Evolutionary conservation across 805 yeast genomes (phyloP), one percentile per base, ranked within the genome.

Genomic region (Sugiyamaella marilandica): DNA sequence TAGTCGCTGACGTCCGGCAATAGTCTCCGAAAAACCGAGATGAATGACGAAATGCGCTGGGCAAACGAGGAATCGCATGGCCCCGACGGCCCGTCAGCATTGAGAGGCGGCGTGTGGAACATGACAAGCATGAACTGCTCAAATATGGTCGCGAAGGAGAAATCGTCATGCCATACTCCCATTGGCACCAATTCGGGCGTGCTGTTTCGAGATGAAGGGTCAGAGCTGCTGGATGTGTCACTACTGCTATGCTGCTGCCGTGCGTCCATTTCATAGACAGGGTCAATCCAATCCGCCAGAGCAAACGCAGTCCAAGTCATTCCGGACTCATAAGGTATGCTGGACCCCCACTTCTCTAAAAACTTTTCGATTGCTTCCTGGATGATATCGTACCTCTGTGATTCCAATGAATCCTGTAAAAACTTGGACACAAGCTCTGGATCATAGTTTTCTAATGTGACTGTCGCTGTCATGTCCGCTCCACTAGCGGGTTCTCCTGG

Each of bases 251-350:
- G 39, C 18, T 34, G 39, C 18, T 34, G 39, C 3, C 18, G 14
- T 8, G 39, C 18, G 11, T 47, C 44, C 49, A 43, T 46, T 37
- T 52, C 72, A 13, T 73, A 72, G 36, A 81, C 68, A 0, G 87
- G 88, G 5, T 95, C 91, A 32, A 82, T 77, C 96, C 96, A 90
- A 66, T 89, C 96, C 0, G 96, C 92, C 44, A 91, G 70, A 10
- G 89, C 90, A 32, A 88, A 70, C 0, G 96, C 97, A 16, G 87
- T 80, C 96, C 96, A 90, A 2, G 92, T 77, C 61, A 90, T 74
- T 0, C 95, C 91, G 43, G 84, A 76, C 66, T 88, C 94, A 65
- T 91, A 91, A 59, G 82, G 82, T 50, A 87, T 79, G 52, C 83
- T 74, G 36, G 75, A 74, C 5, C 94, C 91, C 95, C 96, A 90